Evolutionary conservation across 2,329 filamentous ascomycete genomes (phyloP).

Genomic region (Xylaria sp.): DNA sequence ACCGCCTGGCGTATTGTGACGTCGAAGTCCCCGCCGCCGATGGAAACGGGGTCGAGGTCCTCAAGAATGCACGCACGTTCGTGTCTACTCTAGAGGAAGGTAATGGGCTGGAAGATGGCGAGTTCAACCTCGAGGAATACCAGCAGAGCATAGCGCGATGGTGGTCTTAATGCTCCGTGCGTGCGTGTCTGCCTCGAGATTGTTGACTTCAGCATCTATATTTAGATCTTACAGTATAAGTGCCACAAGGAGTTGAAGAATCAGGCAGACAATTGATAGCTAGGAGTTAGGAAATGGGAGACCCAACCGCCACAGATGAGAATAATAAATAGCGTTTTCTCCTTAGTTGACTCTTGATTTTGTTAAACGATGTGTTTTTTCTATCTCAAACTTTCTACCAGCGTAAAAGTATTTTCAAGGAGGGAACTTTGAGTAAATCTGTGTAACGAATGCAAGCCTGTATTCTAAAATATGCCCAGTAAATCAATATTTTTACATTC

Average conservation of each 20-base stretch:
- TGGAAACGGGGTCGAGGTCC: slow-evolving; percentile 6
- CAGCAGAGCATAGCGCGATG: background rate
- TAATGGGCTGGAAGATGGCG: slow-evolving; percentile 31
- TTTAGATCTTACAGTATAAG: background rate
- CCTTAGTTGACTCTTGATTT: background rate
- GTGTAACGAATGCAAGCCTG: background rate
- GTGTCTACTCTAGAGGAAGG: slow-evolving; percentile 14
- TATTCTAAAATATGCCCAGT: background rate
- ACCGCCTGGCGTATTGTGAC: slow-evolving; percentile 40
- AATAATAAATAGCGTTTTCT: background rate
- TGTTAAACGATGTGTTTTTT: too few relatives aligned
- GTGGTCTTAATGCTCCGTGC: background rate
- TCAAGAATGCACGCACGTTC: slow-evolving; percentile 41
- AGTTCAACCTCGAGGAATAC: slow-evolving; percentile 25
- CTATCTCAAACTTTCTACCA: background rate
- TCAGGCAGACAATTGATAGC: background rate
- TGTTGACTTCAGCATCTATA: background rate
- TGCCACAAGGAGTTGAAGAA: background rate
- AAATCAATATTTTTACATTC: background rate
- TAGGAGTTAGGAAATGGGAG: background rate
- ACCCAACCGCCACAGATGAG: background rate
- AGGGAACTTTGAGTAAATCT: background rate
- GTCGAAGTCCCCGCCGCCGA: slow-evolving; percentile 20
- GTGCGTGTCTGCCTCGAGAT: too few relatives aligned
- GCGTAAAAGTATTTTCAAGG: too few relatives aligned